Evolutionary conservation across 2,329 filamentous ascomycete genomes (phyloP), one percentile per base, ranked within the genome.

Genomic region (Rugonectria rugulosa): DNA sequence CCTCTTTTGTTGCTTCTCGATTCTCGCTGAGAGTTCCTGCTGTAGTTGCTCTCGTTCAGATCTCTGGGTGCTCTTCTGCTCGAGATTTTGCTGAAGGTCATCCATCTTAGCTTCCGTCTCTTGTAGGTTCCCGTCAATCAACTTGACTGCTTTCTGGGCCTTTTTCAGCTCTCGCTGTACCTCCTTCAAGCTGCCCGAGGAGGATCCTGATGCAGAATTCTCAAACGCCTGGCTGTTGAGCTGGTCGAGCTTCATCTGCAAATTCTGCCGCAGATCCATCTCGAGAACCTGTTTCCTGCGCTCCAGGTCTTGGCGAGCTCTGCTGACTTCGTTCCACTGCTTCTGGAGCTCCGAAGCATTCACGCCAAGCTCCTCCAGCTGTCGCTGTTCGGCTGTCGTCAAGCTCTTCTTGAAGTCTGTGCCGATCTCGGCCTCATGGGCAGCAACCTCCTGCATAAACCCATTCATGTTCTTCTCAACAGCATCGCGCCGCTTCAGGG

Each of bases 351-450:
- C 85, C 66, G 93, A 90, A 6, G 92, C 86, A 11, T 82, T 82
- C 5, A 78, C 77, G 54, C 86, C 88, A 9, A 96, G 82, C 27
- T 81, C 80, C 58, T 95, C 89, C 4, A 99, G 81, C 67, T 90
- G 88, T 34, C 81, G 79, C 73, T 98, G 94, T 73, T 99, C 96
- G n/a, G 88, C 85, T 7, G 84, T 77, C 9, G 88, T 90, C 43
- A 99, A 80, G 11, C 89, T 89, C 75, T 97, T 97, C 77, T 96
- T 96, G 78, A 98, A 99, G 20, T 96, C 89, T 1, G 91, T 90
- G 14, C 82, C 81, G 52, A 97, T 75, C 72, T 99, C 96, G 3
- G 87, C 81, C 72, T 97, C 88, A 70, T 92, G 90, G 6, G 89
- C 88, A 42, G 81, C 83, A 53, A 96, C 81, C 62, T 91, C 90